Conservation (phyloP, 2,329 filamentous ascomycete species). For the Ophiostoma montium region DNA sequence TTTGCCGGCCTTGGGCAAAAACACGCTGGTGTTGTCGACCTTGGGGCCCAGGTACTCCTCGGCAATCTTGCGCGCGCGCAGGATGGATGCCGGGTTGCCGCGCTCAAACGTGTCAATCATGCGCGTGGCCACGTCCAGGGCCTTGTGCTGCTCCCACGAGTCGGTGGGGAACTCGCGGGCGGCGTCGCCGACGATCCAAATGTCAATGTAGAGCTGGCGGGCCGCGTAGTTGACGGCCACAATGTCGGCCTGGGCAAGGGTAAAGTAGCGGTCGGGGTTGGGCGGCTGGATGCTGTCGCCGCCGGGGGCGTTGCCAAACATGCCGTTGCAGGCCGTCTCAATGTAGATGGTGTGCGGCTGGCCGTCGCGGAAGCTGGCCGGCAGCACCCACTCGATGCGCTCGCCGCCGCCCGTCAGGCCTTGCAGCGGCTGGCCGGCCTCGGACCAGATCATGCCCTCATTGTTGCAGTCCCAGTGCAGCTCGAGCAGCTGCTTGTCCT, state of each 20-base stretch:
- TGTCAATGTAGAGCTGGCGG: constrained; percentile 73
- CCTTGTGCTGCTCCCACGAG: constrained; percentile 79
- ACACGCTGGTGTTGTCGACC: constrained; percentile 73
- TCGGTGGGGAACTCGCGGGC: constrained; percentile 81
- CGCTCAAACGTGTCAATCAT: constrained; percentile 87
- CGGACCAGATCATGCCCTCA: constrained; percentile 87
- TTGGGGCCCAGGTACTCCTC: constrained; percentile 67
- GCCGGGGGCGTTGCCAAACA: constrained; percentile 82
- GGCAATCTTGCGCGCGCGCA: constrained; percentile 69
- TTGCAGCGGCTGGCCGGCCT: constrained; percentile 80
- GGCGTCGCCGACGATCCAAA: constrained; percentile 91
- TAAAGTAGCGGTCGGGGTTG: constrained; percentile 68
- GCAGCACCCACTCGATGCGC: constrained; percentile 81
- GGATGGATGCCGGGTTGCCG: constrained; percentile 62
- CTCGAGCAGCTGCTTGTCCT: constrained; percentile 70
- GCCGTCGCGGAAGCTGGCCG: constrained; percentile 66
- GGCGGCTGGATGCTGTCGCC: constrained; percentile 84
- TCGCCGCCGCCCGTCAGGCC: constrained; percentile 85
- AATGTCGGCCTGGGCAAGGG: constrained; percentile 65
- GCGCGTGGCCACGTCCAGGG: constrained; percentile 66
- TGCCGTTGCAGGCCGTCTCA: constrained; percentile 96
- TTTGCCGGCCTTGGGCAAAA: constrained; percentile 56
- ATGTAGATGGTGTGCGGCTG: constrained; percentile 84
- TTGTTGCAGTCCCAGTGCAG: constrained; percentile 93
- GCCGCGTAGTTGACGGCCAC: constrained; percentile 80